phyloP scores from a whole-genome alignment of 495 filamentous ascomycete species.

The Astrothelium subdiscretum region DNA sequence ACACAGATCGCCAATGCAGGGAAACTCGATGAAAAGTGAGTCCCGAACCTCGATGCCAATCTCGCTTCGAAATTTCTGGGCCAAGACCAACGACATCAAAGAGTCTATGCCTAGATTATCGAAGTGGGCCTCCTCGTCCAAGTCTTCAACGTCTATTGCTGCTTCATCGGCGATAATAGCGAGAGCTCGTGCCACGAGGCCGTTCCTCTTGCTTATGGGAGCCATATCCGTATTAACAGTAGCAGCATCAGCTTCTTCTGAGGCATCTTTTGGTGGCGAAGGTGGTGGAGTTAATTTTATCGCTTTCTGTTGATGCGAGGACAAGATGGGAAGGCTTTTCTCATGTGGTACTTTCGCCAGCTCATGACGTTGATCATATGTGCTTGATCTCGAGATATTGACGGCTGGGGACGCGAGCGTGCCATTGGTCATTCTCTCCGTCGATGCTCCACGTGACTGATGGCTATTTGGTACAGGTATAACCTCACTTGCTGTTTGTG shows the following conservation, averaged over 20 bases:
- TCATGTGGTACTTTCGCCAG: too few species aligned
- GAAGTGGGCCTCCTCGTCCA: conserved; percentile 41
- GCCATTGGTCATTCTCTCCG: background rate
- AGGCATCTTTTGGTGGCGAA: background rate
- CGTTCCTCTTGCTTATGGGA: background rate
- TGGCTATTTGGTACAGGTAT: background rate
- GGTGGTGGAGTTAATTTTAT: background rate
- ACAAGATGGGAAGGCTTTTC: background rate
- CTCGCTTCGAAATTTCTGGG: conserved; percentile 35
- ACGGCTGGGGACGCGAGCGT: background rate
- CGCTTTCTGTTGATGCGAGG: background rate
- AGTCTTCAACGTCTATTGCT: conserved; percentile 49
- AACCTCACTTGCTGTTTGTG: background rate
- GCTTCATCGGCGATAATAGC: conserved; percentile 51
- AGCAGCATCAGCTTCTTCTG: background rate
- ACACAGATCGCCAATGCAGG: background rate
- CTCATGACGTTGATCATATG: background rate
- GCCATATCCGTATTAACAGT: background rate
- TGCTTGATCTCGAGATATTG: background rate
- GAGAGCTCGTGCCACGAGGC: background rate
- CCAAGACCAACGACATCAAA: conserved; percentile 37
- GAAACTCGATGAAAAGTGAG: background rate
- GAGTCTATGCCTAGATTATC: conserved; percentile 44
- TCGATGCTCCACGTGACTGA: background rate
- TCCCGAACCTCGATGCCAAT: conserved; percentile 21